Evolutionary conservation across 306 rosid genomes (phyloP).

Genomic region (Rosa multiflora): DNA sequence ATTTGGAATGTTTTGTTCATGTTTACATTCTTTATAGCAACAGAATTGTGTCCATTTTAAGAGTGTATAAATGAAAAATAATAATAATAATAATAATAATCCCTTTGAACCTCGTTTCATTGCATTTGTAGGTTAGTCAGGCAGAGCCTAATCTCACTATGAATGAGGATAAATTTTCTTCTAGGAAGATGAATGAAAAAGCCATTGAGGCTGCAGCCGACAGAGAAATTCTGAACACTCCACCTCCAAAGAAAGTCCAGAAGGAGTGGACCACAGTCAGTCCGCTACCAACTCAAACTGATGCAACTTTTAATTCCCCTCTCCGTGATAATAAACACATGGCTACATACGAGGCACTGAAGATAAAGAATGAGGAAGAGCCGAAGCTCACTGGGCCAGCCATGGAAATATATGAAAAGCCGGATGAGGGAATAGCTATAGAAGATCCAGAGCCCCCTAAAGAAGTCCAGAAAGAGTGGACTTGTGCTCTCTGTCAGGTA

Average conservation of each 20-base stretch:
- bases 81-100: too few relatives aligned
- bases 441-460: slow-evolving; percentile 26
- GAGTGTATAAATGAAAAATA: too few relatives aligned
- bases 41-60: not conserved
- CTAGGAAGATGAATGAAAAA: slow-evolving; percentile 7
- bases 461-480: slow-evolving; percentile 47
- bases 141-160: not conserved
- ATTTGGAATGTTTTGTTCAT: not conserved
- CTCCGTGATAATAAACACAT: not conserved
- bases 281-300: slow-evolving; percentile 16
- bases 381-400: not conserved
- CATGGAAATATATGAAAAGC: not conserved
- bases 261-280: slow-evolving; percentile 47
- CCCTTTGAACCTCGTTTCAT: not conserved
- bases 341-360: not conserved
- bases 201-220: not conserved
- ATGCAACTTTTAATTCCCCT: not conserved
- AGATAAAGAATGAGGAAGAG: not conserved
- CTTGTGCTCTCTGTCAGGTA: slow-evolving; percentile 43
- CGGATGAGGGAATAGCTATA: not conserved
- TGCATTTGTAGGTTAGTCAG: slow-evolving; percentile 30
- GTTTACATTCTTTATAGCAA: not conserved
- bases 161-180: not conserved
- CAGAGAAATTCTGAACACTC: slow-evolving; percentile 17
- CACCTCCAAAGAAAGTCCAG: slow-evolving; percentile 28